phyloP scores from a whole-genome alignment of 2,329 filamentous ascomycete genomes.

The Fusarium palustre region DNA sequence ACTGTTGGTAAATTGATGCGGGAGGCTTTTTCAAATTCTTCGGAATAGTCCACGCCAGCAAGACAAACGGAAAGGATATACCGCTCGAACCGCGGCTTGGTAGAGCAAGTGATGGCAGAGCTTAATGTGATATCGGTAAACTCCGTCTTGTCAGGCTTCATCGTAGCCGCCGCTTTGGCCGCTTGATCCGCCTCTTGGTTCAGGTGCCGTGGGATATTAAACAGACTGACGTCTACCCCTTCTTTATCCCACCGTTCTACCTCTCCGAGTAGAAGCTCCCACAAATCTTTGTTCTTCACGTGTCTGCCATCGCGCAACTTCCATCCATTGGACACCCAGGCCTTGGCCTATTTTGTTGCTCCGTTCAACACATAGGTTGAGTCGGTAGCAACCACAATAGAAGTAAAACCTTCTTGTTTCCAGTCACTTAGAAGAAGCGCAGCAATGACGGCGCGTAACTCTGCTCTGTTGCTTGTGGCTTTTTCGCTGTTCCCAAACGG shows the following conservation, averaged over 20 bases:
- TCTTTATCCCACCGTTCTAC: neutral
- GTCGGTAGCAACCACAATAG: neutral
- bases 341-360: neutral
- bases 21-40: no score
- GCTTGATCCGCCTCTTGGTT: neutral
- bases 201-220: neutral
- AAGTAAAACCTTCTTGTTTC: neutral
- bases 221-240: neutral
- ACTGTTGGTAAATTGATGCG: no score
- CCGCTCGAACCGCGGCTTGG: fast-evolving
- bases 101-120: neutral
- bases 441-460: neutral
- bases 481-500: neutral
- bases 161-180: neutral
- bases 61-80: neutral
- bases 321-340: neutral
- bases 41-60: neutral
- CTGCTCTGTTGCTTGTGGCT: neutral
- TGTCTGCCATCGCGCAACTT: fast-evolving
- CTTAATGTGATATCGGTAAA: neutral
- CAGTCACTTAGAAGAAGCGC: neutral
- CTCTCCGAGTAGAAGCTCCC: neutral
- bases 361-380: neutral
- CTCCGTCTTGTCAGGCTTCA: fast-evolving
- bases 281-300: neutral